Evolutionary conservation across 768 basidiomycete species (phyloP).

Genomic region (Naganishia antarctica): DNA sequence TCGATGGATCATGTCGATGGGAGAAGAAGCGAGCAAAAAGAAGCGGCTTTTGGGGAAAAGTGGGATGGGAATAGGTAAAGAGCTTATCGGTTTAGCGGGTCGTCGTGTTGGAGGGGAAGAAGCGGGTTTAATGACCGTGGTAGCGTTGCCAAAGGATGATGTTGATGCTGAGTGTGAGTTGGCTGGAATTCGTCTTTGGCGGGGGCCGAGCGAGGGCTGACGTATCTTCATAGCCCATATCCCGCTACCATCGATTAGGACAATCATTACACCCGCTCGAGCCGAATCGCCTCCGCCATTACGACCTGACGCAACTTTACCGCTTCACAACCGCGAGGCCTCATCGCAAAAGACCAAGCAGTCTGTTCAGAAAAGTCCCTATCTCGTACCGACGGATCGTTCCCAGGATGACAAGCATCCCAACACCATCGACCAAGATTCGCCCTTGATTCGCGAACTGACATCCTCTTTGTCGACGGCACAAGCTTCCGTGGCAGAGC

Average conservation of each 20-base stretch:
- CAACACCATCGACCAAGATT: slow-evolving; percentile 13
- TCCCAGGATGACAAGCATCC: not conserved
- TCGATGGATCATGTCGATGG: slow-evolving; percentile 28
- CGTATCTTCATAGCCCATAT: not conserved
- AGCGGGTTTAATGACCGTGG: slow-evolving; percentile 24
- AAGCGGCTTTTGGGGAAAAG: slow-evolving; percentile 18
- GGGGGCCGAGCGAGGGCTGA: not conserved
- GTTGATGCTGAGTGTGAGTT: slow-evolving; percentile 15
- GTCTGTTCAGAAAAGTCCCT: not conserved
- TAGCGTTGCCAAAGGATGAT: slow-evolving; percentile 28
- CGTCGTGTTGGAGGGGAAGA: slow-evolving; percentile 16
- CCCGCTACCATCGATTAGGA: slow-evolving; percentile 4
- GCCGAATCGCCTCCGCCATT: slow-evolving; percentile 28
- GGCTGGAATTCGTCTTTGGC: not conserved
- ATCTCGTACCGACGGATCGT: not conserved
- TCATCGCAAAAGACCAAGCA: not conserved
- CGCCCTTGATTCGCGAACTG: slow-evolving; percentile 40
- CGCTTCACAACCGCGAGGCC: slow-evolving; percentile 24
- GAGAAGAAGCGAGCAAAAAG: slow-evolving; percentile 16
- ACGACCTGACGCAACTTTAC: slow-evolving; percentile 24
- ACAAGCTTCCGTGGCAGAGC: slow-evolving; percentile 30
- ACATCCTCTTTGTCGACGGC: slow-evolving; percentile 39
- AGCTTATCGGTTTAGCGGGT: slow-evolving; percentile 10
- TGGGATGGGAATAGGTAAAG: slow-evolving; percentile 10
- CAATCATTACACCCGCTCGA: slow-evolving; percentile 18